Evolutionary conservation across 441 rosid genomes (phyloP).

Genomic region (Croton setiger): DNA sequence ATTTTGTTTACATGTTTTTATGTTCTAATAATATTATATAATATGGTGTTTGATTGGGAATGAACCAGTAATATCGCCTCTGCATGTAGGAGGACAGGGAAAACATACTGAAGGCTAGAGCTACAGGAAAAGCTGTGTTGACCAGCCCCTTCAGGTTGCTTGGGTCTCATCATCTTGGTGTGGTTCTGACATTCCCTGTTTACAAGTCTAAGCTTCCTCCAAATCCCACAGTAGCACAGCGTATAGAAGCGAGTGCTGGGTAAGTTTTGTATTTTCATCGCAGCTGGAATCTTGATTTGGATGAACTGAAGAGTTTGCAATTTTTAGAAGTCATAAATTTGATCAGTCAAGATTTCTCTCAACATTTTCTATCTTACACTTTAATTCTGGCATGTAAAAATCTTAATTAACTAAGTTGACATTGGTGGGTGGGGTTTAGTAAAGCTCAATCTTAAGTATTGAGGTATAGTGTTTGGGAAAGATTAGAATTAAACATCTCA

Average conservation of each 20-base stretch:
- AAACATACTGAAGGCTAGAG: slow-evolving; percentile 80
- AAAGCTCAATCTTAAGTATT: too few species aligned
- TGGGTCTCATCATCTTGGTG: slow-evolving; percentile 91
- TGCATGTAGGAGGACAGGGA: slow-evolving; percentile 80
- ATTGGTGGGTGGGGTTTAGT: not conserved
- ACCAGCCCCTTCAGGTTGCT: slow-evolving; percentile 87
- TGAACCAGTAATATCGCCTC: slow-evolving; percentile 9
- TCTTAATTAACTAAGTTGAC: not conserved
- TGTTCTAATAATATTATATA: slow-evolving; percentile 1
- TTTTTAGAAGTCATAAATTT: not conserved
- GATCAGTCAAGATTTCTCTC: not conserved
- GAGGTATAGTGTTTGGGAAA: not conserved
- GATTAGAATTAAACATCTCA: not conserved
- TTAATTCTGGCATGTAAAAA: not conserved
- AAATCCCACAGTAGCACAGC: slow-evolving; percentile 56
- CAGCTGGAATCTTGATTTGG: not conserved
- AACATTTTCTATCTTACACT: not conserved
- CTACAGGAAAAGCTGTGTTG: slow-evolving; percentile 89
- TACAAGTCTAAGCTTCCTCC: slow-evolving; percentile 75
- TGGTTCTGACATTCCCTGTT: slow-evolving; percentile 95
- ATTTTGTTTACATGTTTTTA: slow-evolving; percentile 6
- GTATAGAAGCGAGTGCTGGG: slow-evolving; percentile 87
- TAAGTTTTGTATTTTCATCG: slow-evolving; percentile 19
- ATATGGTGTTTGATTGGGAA: slow-evolving; percentile 16
- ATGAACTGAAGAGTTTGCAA: not conserved